These are phyloP conservation scores for Phytophthora constricta DNA, from an alignment of 352 stramenopile species.

Conservation along the genomic window DNA sequence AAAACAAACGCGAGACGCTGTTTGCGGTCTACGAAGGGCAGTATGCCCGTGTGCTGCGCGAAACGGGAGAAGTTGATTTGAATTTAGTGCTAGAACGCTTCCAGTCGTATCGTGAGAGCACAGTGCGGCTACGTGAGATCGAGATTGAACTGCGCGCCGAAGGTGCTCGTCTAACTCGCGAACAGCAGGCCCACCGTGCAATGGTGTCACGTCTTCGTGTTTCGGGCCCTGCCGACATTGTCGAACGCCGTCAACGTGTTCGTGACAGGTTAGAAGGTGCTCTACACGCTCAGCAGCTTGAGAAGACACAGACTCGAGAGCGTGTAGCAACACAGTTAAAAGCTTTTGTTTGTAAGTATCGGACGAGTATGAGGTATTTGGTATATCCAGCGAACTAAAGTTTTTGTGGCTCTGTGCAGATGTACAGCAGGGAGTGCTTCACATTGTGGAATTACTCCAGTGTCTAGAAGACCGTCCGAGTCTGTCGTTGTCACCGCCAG, in stretches of 20 bases:
- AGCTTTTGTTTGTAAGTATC: constrained; percentile 53
- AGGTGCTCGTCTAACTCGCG: constrained; percentile 33
- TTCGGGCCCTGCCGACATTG: constrained; percentile 55
- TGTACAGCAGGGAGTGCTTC: constrained; percentile 61
- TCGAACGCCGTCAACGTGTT: constrained; percentile 57
- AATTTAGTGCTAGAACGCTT: constrained; percentile 58
- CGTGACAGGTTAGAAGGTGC: constrained; percentile 60
- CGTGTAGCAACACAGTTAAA: constrained; percentile 51
- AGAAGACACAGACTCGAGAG: constrained; percentile 51
- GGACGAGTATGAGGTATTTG: no score
- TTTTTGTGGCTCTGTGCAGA: constrained; percentile 22
- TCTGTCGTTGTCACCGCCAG: constrained; percentile 17
- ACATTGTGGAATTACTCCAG: constrained; percentile 61
- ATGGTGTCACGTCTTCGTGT: constrained; percentile 50
- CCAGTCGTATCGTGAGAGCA: constrained; percentile 42
- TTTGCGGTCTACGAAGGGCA: constrained; percentile 69
- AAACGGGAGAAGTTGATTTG: constrained; percentile 61
- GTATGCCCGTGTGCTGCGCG: constrained; percentile 55
- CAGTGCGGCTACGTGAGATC: constrained; percentile 53
- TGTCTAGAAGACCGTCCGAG: constrained; percentile 50
- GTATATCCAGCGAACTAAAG: neutral
- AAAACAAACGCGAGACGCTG: constrained; percentile 51
- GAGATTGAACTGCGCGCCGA: constrained; percentile 45
- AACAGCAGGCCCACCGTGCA: constrained; percentile 33
- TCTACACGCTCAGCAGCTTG: constrained; percentile 41